Evolutionary conservation across 441 rosid species (phyloP).

Genomic region (Melastoma candidum): DNA sequence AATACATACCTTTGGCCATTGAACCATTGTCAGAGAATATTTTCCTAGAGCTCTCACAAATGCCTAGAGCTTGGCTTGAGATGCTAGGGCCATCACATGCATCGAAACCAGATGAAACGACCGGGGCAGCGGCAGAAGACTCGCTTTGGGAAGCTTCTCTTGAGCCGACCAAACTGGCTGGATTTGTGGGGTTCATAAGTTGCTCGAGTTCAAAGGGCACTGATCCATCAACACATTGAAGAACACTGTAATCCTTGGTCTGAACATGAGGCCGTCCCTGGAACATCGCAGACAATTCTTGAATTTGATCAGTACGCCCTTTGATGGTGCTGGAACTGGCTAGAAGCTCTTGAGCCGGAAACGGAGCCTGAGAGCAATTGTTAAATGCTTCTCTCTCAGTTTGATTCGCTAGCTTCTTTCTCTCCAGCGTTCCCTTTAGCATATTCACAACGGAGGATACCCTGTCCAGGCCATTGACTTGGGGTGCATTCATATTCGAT

Average conservation of each 20-base stretch:
- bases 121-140: constrained; percentile 67
- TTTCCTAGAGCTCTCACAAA: constrained; percentile 52
- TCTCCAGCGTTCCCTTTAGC: constrained; percentile 57
- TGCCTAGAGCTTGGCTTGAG: constrained; percentile 40
- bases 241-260: constrained; percentile 16
- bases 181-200: constrained; percentile 30
- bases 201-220: constrained; percentile 38
- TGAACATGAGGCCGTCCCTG: constrained; percentile 25
- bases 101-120: constrained; percentile 53
- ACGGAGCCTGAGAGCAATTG: constrained; percentile 27
- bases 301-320: constrained; percentile 23
- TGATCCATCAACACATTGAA: constrained; percentile 25
- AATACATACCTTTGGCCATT: constrained; percentile 35
- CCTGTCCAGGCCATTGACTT: constrained; percentile 28
- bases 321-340: constrained; percentile 20
- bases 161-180: constrained; percentile 33
- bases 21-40: constrained; percentile 32
- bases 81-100: constrained; percentile 51
- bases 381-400: constrained; percentile 28
- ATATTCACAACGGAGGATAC: constrained; percentile 59
- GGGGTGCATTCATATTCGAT: constrained; percentile 30
- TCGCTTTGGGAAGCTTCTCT: constrained; percentile 59
- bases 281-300: constrained; percentile 21
- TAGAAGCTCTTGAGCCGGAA: constrained; percentile 24
- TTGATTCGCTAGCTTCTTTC: constrained; percentile 40